Evolutionary conservation across 768 basidiomycete genomes (phyloP).

Genomic region (Russula abietina): DNA sequence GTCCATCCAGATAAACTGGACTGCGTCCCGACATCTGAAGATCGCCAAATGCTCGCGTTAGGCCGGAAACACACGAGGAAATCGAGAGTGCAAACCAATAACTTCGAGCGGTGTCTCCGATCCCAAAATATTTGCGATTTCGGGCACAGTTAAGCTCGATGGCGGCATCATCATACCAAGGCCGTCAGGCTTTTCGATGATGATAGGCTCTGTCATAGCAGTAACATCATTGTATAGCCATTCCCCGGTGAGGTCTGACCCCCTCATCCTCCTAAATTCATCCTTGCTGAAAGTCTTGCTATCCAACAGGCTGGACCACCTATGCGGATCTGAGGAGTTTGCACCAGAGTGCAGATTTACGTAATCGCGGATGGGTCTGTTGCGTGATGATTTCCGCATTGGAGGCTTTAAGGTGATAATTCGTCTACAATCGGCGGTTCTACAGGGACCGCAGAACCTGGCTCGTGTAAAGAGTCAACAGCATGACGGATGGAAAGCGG

Average conservation of each 20-base stretch:
- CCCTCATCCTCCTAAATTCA: constrained; percentile 62
- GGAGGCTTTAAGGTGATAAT: constrained; percentile 71
- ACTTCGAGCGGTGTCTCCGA: constrained; percentile 79
- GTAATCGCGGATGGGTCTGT: constrained; percentile 70
- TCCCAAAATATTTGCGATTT: constrained; percentile 78
- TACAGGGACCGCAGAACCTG: constrained; percentile 70
- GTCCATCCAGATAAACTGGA: constrained; percentile 84
- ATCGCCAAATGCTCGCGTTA: constrained; percentile 12
- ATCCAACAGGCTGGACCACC: constrained; percentile 64
- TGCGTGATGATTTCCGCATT: constrained; percentile 74
- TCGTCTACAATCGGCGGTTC: constrained; percentile 52
- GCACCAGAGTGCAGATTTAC: constrained; percentile 64
- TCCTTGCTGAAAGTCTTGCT: constrained; percentile 57
- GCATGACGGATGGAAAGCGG: constrained; percentile 20
- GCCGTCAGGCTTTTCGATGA: constrained; percentile 72
- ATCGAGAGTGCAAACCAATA: constrained; percentile 54
- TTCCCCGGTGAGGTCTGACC: constrained; percentile 56
- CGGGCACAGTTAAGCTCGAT: constrained; percentile 61
- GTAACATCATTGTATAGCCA: constrained; percentile 70
- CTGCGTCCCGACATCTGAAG: constrained; percentile 80
- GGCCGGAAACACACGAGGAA: not conserved
- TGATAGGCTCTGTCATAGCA: constrained; percentile 77
- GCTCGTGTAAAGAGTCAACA: constrained; percentile 3
- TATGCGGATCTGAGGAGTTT: constrained; percentile 54
- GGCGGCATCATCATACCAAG: constrained; percentile 89